Percentiles rank a stretch among this genome's conserved stretches.
These are phyloP conservation scores for Ceratobasidium sp. DNA, from an alignment of 1,284 basidiomycete species.

Conservation along the genomic window DNA sequence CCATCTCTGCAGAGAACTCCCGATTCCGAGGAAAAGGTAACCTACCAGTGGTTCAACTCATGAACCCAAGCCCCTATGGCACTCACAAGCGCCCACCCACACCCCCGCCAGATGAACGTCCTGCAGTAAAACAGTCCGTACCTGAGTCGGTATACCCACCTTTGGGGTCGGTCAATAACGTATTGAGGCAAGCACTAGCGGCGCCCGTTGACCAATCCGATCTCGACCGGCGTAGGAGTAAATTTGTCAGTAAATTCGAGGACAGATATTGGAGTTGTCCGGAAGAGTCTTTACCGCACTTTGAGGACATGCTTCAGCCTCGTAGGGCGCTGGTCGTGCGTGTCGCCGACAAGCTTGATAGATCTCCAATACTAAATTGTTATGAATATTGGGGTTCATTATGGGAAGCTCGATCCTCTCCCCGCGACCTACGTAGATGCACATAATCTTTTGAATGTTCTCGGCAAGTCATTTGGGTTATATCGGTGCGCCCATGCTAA, in stretches of 20 bases:
- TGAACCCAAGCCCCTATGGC: too few relatives aligned
- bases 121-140: too few relatives aligned
- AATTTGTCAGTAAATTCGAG: constrained; percentile 2
- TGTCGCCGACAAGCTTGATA: not conserved
- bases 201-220: too few relatives aligned
- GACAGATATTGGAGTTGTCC: constrained; percentile 1
- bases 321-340: constrained; percentile 7
- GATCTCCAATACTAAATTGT: too few relatives aligned
- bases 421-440: constrained; percentile 20
- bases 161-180: too few relatives aligned
- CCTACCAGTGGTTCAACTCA: too few relatives aligned
- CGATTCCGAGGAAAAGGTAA: too few relatives aligned
- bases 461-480: not conserved
- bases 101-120: too few relatives aligned
- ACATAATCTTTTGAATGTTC: not conserved
- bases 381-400: constrained; percentile 8
- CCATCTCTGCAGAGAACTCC: too few relatives aligned
- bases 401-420: not conserved
- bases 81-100: too few relatives aligned
- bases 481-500: not conserved
- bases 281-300: not conserved
- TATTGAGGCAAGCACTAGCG: not conserved
- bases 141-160: not conserved
- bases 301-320: not conserved
- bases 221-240: not conserved